Percentiles rank a stretch among this genome's conserved stretches.
Conservation (phyloP, 2,329 filamentous ascomycete species). For the Penicillium hordei region DNA sequence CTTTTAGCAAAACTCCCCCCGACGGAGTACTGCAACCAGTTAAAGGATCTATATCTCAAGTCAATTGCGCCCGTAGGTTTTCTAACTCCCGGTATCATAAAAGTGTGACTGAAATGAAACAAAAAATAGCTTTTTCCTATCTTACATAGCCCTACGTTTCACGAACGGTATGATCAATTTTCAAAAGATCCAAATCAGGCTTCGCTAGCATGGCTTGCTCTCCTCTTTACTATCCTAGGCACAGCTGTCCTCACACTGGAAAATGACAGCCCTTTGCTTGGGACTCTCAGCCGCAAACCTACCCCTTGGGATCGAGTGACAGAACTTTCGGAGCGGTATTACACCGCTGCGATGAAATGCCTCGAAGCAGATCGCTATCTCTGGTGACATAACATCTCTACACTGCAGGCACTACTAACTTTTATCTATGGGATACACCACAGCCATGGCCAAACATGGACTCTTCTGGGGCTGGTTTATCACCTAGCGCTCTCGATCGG, state of each 20-base stretch:
- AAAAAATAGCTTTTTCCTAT: constrained; percentile 26
- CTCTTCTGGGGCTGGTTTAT: constrained; percentile 30
- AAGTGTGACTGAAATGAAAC: neutral
- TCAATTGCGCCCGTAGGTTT: neutral
- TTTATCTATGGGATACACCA: constrained; percentile 35
- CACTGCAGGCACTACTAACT: constrained; percentile 31
- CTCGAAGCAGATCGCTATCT: constrained; percentile 34
- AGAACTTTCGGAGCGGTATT: constrained; percentile 27
- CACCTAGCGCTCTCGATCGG: constrained; percentile 33
- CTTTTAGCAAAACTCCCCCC: neutral
- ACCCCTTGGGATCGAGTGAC: constrained; percentile 21
- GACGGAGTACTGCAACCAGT: neutral
- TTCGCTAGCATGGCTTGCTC: constrained; percentile 28
- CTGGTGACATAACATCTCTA: constrained; percentile 29
- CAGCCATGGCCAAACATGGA: constrained; percentile 31
- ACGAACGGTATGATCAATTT: constrained; percentile 25
- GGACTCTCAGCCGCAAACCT: constrained; percentile 24
- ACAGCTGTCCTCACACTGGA: constrained; percentile 29
- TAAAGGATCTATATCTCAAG: neutral
- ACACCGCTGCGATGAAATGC: constrained; percentile 30
- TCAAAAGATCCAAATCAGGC: constrained; percentile 19
- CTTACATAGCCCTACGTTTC: constrained; percentile 31
- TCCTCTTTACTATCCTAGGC: constrained; percentile 12
- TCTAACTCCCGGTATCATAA: neutral
- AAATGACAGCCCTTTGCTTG: constrained; percentile 21